Percentiles rank a stretch among this genome's conserved stretches.
These are phyloP conservation scores for Colletotrichum theobromicola DNA, from an alignment of 2,329 filamentous ascomycete species.

Conservation along the genomic window DNA sequence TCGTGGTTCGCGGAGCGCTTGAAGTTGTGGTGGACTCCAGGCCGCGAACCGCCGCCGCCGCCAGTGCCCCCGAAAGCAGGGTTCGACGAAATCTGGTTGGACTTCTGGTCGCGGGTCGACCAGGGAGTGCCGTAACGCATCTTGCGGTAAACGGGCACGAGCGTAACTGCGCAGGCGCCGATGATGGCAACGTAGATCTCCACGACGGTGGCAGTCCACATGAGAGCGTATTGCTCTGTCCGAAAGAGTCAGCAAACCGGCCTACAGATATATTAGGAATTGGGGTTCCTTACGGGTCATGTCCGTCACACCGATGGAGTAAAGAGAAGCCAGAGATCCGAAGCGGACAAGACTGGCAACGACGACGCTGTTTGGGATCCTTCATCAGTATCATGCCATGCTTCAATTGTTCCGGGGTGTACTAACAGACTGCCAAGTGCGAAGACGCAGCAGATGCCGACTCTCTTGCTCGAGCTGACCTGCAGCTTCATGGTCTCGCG, in stretches of 20 bases:
- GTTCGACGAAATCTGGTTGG: not conserved
- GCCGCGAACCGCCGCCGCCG: not conserved
- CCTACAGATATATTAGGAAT: not conserved
- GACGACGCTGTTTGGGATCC: not conserved
- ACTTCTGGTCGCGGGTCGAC: not conserved
- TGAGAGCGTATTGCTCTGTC: constrained; percentile 3
- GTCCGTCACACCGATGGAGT: not conserved
- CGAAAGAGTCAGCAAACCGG: not conserved
- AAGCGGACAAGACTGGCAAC: constrained; percentile 4
- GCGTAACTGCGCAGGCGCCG: constrained; percentile 1
- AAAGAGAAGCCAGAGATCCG: constrained; percentile 1
- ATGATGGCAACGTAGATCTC: constrained; percentile 7
- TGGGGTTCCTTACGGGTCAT: not conserved
- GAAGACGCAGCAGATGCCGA: constrained; percentile 7
- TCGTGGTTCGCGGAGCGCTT: constrained; percentile 3
- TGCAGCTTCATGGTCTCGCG: constrained; percentile 6
- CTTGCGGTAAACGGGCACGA: constrained; percentile 1
- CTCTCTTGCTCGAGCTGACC: not conserved
- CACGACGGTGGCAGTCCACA: constrained; percentile 9
- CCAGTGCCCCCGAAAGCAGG: not conserved
- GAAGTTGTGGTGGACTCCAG: not conserved
- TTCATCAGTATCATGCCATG: not conserved
- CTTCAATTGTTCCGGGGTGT: not conserved
- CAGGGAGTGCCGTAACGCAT: constrained; percentile 6
- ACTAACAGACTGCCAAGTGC: not conserved